Evolutionary conservation across 441 rosid species (phyloP), one percentile per base, ranked within the genome.

Genomic region (Pelargonium myrrhifolium): DNA sequence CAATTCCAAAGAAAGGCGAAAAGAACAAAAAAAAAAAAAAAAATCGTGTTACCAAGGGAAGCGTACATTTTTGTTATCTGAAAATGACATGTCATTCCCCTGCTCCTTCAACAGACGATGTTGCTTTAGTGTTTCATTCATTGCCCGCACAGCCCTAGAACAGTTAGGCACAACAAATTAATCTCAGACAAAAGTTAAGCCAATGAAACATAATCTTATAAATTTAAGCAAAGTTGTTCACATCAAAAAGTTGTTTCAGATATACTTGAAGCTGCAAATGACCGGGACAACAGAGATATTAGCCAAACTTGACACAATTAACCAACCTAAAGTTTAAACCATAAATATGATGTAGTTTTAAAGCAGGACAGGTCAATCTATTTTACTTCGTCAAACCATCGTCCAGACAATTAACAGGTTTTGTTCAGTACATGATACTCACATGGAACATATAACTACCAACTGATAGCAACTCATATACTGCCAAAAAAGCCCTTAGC

Each of bases 101-200:
- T 62, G 90, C 75, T 85, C 96, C 74, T 81, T 85, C 76, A 83
- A 71, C 69, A 84, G 75, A 64, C 94, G 94, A 74, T 93, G 90
- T 84, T 93, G 98, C 91, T 96, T 96, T 87, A 93, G 68, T 11
- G 90, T 80, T 87, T 96, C 99, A 81, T 82, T 93, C 98, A 96
- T 96, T 49, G 96, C 97, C 68, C 97, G 87, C 53, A 93, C 98
- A 77, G 97, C 97, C 96, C 98, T 96, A 91, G 73, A 79, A 80
- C 31, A 72, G 59, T 72, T 71, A 22, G 69, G 26, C 61, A 55
- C 15, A 24, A 55, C 14, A 24, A 37, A 70, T 55, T 14, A 5
- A 64, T 6, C 9, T 24, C 55, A 51, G 51, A 17, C 10, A 53
- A 42, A 31, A 37, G 28, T 26, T 35, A 49, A 15, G 15, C 56